Conservation (phyloP, 2,329 filamentous ascomycete species). For the Neonectria sp. region DNA sequence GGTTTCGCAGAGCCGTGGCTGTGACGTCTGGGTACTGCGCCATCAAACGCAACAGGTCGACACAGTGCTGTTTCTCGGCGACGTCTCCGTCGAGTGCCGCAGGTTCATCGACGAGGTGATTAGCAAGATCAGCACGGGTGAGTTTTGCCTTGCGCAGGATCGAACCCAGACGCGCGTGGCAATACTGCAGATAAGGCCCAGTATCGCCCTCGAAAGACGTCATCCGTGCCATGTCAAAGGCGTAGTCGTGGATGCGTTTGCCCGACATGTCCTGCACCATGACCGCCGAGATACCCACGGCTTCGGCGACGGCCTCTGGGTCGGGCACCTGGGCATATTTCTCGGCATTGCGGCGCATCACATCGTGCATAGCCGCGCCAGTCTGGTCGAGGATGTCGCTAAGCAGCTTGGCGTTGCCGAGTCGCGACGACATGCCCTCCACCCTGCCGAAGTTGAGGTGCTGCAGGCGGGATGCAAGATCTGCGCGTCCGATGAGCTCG, state of each 20-base stretch:
- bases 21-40: conserved; percentile 77
- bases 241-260: conserved; percentile 67
- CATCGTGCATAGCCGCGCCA: conserved; percentile 79
- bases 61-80: conserved; percentile 54
- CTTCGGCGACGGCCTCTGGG: conserved; percentile 74
- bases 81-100: not conserved
- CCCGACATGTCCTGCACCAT: conserved; percentile 83
- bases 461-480: not conserved
- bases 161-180: conserved; percentile 73
- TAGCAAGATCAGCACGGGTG: conserved; percentile 46
- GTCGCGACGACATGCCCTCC: conserved; percentile 59
- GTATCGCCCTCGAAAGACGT: conserved; percentile 82
- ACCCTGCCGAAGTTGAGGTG: conserved; percentile 48
- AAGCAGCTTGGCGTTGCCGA: conserved; percentile 68
- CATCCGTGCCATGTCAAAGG: conserved; percentile 81
- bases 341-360: conserved; percentile 75
- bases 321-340: conserved; percentile 78
- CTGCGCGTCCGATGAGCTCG: not conserved
- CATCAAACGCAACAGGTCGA: conserved; percentile 73
- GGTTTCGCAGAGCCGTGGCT: conserved; percentile 73
- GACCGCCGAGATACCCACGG: conserved; percentile 76
- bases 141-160: conserved; percentile 48
- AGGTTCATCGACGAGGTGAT: not conserved
- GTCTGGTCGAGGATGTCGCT: conserved; percentile 71
- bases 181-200: conserved; percentile 81